Percentiles rank a stretch among this genome's conserved stretches.
phyloP scores from a whole-genome alignment of 768 basidiomycete genomes.

The Pisolithus sp. region DNA sequence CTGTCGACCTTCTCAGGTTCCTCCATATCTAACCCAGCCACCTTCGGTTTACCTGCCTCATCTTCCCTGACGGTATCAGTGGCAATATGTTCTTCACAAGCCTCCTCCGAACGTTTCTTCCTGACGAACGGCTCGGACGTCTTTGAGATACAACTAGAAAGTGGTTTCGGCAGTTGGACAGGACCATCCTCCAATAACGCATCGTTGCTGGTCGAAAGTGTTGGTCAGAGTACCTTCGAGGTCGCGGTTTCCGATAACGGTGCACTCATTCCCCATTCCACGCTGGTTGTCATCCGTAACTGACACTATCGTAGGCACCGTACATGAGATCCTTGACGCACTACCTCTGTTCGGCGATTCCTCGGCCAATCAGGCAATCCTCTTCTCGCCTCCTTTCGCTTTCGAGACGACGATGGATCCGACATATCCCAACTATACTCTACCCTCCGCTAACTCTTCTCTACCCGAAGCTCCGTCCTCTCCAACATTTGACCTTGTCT shows the following conservation, averaged over 20 bases:
- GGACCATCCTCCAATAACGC: constrained; percentile 44
- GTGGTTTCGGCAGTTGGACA: constrained; percentile 49
- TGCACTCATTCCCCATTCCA: constrained; percentile 10
- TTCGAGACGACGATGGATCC: constrained; percentile 30
- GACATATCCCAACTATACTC: constrained; percentile 69
- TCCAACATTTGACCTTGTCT: constrained; percentile 49
- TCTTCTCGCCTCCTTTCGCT: constrained; percentile 60
- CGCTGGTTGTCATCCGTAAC: constrained; percentile 1
- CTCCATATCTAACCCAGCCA: constrained; percentile 27
- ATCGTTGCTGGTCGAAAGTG: constrained; percentile 41
- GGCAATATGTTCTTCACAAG: constrained; percentile 38
- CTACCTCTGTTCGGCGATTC: constrained; percentile 67
- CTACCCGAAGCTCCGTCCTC: constrained; percentile 36
- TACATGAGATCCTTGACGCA: constrained; percentile 38
- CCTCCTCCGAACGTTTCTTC: constrained; percentile 46
- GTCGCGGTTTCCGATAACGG: constrained; percentile 48
- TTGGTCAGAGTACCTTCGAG: constrained; percentile 44
- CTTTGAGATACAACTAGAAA: constrained; percentile 40
- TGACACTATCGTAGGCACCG: constrained; percentile 31
- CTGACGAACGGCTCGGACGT: constrained; percentile 47
- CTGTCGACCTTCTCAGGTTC: constrained; percentile 28
- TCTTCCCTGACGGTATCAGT: constrained; percentile 39
- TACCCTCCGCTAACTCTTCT: constrained; percentile 51
- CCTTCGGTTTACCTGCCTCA: constrained; percentile 37
- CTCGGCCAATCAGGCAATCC: constrained; percentile 61